A percentile compares a stretch with the other conserved stretches of the same genome.
Conservation (phyloP, 768 basidiomycete genomes). For the Polyporus arcularius region DNA sequence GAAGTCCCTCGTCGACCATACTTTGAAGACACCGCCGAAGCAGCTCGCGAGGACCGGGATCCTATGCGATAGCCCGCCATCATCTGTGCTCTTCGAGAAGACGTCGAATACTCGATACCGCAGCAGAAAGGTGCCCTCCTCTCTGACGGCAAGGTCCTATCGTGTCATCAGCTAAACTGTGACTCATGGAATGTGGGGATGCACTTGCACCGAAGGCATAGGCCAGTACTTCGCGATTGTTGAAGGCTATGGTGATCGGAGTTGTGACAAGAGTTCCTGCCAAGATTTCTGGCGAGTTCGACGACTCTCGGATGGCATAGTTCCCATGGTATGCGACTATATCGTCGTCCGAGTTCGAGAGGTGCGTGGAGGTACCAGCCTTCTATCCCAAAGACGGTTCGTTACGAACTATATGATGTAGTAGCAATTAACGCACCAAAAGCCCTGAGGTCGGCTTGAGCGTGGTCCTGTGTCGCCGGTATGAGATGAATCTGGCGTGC, state of each 20-base stretch:
- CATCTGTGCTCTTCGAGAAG: conserved; percentile 17
- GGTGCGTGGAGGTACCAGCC: conserved; percentile 45
- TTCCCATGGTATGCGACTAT: conserved; percentile 40
- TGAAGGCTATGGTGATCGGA: conserved; percentile 29
- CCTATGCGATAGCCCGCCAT: conserved; percentile 11
- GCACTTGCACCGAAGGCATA: conserved; percentile 60
- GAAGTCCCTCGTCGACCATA: conserved; percentile 72
- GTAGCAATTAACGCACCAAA: no score
- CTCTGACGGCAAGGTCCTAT: conserved; percentile 68
- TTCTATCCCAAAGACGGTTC: conserved; percentile 22
- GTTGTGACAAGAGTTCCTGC: conserved; percentile 56
- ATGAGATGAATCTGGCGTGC: no score
- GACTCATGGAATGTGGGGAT: background rate
- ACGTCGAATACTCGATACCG: conserved; percentile 69
- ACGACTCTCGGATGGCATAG: conserved; percentile 47
- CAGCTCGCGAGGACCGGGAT: conserved; percentile 60
- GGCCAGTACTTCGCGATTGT: conserved; percentile 51
- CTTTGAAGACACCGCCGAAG: conserved; percentile 63
- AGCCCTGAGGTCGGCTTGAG: no score
- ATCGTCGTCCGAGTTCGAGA: conserved; percentile 46
- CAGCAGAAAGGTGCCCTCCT: conserved; percentile 63
- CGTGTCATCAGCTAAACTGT: background rate
- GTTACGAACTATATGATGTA: background rate
- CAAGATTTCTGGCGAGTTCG: conserved; percentile 51
- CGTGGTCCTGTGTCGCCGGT: background rate